Conservation (phyloP, 768 basidiomycete genomes). For the Tricholoma hemisulphureum region DNA sequence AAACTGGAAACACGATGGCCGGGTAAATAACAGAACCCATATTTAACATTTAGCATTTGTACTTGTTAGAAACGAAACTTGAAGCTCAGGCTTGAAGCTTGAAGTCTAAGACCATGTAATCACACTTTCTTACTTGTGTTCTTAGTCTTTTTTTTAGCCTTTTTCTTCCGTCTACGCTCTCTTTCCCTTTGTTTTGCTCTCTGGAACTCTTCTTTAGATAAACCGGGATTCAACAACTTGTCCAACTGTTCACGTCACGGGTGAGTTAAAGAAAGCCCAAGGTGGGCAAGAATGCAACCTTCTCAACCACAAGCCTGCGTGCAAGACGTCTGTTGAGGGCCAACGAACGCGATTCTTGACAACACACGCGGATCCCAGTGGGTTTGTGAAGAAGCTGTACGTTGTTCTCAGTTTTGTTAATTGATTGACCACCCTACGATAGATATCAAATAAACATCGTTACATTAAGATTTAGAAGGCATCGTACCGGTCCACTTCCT, state of each 20-base stretch:
- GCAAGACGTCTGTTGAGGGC: constrained; percentile 77
- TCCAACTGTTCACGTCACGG: constrained; percentile 55
- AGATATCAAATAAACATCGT: constrained; percentile 24
- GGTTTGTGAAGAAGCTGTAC: constrained; percentile 89
- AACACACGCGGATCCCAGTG: constrained; percentile 80
- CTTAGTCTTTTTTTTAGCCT: constrained; percentile 66
- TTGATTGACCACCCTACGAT: constrained; percentile 83
- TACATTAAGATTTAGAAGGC: constrained; percentile 15
- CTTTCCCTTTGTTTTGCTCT: constrained; percentile 75
- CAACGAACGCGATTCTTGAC: constrained; percentile 87
- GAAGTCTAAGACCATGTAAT: no score
- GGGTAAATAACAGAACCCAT: no score
- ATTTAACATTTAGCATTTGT: constrained; percentile 6
- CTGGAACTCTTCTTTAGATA: constrained; percentile 67
- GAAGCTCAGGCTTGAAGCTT: no score
- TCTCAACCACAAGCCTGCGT: constrained; percentile 68
- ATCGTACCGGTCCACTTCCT: constrained; percentile 80
- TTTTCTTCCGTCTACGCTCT: constrained; percentile 72
- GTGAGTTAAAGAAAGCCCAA: constrained; percentile 18
- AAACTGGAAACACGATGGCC: neutral
- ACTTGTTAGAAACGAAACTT: constrained; percentile 4
- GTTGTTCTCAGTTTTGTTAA: constrained; percentile 92
- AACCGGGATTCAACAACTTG: constrained; percentile 66
- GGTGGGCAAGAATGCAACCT: constrained; percentile 42
- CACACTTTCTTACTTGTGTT: no score